Base-by-base conservation (phyloP, 768 basidiomycete genomes). In the Peribolospora kevripleyi region DNA sequence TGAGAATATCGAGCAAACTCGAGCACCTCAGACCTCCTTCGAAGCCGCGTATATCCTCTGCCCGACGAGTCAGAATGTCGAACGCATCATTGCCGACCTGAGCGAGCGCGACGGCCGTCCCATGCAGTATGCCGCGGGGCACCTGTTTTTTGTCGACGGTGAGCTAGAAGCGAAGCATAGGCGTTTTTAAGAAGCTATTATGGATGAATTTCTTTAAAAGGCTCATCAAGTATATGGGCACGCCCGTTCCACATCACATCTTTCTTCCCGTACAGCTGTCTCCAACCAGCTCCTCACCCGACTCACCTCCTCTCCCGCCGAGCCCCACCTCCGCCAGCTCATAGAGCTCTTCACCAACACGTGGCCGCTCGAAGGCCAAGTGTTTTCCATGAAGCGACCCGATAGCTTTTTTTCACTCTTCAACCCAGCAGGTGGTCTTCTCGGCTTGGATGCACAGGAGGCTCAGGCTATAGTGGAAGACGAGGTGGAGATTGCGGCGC, bases 141-240 rank as follows among this genome's bases (percentile, higher is more conserved):
- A 97, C 66, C 67, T 95, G 55, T 90, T 88, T 74, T 98, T 97
- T 66, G 73, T 90, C 57, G 91, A 95, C 64, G 82, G 91, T 80
- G 56, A 61, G 77, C 64, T 49, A 8, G 9, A 3, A 10, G 38
- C 25, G 9, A 14, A 14, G 11, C 7, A 37, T 14, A 14, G 10
- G 42, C 11, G 9, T 42, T 48, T 13, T 10, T 9, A n/a, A 10
- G 13, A 7, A 10, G 7, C 48, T 47, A 37, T n/a, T 25, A 3
- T 10, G 9, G 2, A 3, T 42, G 7, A 11, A n/a, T 42, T 6
- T 43, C 3, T 39, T 40, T 51, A 5, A 46, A 10, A 5, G 36
- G 5, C 37, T 39, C 25, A 3, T 25, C 0, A 3, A 3, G 7
- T 13, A 0, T 5, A 36, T 10, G 9, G 5, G 40, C 43, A 39